Conservation (phyloP, 1,284 basidiomycete species). For the Cryptococcus neoformans region DNA sequence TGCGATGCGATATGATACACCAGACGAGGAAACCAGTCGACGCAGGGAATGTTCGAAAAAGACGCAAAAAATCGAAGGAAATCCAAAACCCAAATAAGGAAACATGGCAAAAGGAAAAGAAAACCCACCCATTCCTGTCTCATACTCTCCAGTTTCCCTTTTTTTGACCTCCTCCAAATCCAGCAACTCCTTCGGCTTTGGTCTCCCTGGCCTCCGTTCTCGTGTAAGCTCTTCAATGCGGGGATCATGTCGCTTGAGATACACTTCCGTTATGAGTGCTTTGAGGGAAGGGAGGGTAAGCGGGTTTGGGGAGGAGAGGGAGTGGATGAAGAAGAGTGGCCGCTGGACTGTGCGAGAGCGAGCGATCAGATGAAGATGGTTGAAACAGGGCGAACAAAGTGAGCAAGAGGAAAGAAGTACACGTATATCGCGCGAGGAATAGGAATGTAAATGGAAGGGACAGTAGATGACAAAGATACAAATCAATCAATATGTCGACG, state of each 20-base stretch:
- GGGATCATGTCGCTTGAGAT: slow-evolving; percentile 69
- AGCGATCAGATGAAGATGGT: no score
- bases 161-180: slow-evolving; percentile 70
- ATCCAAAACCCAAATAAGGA: neutral
- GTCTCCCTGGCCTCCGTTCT: slow-evolving; percentile 67
- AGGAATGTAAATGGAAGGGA: neutral
- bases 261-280: slow-evolving; percentile 63
- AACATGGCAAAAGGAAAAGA: neutral
- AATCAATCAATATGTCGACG: no score
- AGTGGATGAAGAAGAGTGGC: slow-evolving; percentile 74
- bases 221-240: slow-evolving; percentile 63
- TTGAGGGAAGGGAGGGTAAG: slow-evolving; percentile 68
- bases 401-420: neutral
- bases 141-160: slow-evolving; percentile 68
- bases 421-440: no score
- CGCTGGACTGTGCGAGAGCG: slow-evolving; percentile 57
- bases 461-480: neutral
- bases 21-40: no score
- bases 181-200: slow-evolving; percentile 67
- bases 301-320: slow-evolving; percentile 58
- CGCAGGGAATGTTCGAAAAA: no score
- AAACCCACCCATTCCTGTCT: slow-evolving; percentile 74
- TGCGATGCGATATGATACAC: no score
- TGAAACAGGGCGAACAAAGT: slow-evolving; percentile 4
- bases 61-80: no score